These are phyloP conservation scores for Tetrahymena thermophila DNA, from an alignment of 73 alveolate species.

Conservation along the genomic window DNA sequence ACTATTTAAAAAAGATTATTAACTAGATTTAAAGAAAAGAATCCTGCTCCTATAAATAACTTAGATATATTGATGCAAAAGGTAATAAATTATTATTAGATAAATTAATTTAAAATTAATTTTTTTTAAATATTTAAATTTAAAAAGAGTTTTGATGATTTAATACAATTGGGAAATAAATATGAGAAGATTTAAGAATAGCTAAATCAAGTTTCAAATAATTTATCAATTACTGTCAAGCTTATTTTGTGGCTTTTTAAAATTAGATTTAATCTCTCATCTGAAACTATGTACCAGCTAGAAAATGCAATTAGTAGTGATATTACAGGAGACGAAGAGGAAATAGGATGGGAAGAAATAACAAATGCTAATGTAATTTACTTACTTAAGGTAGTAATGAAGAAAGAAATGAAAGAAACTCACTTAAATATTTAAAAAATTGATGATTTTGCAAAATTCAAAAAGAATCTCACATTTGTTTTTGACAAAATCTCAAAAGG, in stretches of 20 bases:
- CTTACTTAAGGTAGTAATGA: not conserved
- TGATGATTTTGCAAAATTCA: not conserved
- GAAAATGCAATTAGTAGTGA: not conserved
- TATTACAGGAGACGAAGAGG: not conserved
- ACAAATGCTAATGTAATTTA: not conserved
- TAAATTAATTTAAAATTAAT: too few species aligned
- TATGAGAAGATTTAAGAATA: not conserved
- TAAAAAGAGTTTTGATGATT: not conserved
- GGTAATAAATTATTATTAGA: not conserved
- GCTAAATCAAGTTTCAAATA: not conserved
- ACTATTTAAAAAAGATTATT: constrained; percentile 24
- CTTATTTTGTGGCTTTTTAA: not conserved
- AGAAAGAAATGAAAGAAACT: not conserved
- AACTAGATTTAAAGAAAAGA: constrained; percentile 31
- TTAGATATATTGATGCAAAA: constrained; percentile 12
- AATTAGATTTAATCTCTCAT: not conserved
- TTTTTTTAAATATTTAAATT: not conserved
- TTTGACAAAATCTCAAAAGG: not conserved
- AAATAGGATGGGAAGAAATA: not conserved
- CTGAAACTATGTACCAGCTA: not conserved
- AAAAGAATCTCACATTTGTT: not conserved
- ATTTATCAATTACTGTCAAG: not conserved
- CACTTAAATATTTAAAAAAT: not conserved
- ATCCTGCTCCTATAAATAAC: constrained; percentile 32
- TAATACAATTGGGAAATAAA: not conserved